phyloP scores from a whole-genome alignment of 2,329 filamentous ascomycete species.

The Ophiocordyceps australis region DNA sequence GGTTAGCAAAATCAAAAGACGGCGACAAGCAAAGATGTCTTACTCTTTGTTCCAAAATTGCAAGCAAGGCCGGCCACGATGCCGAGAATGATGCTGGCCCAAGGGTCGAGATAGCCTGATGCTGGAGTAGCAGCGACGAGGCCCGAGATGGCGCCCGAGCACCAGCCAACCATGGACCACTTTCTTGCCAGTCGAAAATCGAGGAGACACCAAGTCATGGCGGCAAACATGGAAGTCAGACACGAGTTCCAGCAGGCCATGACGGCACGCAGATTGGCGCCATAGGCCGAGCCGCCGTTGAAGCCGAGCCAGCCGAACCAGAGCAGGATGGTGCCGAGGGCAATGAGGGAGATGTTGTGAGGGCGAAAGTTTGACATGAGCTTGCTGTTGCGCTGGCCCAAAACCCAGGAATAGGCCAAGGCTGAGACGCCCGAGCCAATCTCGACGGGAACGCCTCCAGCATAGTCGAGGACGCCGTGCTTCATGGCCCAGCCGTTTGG shows the following conservation, averaged over 20 bases:
- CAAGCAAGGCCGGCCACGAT: constrained; percentile 46
- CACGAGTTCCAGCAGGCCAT: constrained; percentile 99
- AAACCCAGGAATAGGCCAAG: constrained; percentile 86
- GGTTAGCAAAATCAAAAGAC: neutral
- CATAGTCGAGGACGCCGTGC: constrained; percentile 89
- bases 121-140: constrained; percentile 54
- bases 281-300: constrained; percentile 91
- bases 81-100: constrained; percentile 49
- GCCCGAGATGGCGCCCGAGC: constrained; percentile 52
- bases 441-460: constrained; percentile 91
- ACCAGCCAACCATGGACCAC: constrained; percentile 71
- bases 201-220: constrained; percentile 85
- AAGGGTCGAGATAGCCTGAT: constrained; percentile 49
- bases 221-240: constrained; percentile 77
- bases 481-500: constrained; percentile 81
- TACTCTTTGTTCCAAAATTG: constrained; percentile 48
- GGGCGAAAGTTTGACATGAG: constrained; percentile 99
- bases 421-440: constrained; percentile 88
- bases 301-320: constrained; percentile 99
- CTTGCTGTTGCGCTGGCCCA: constrained; percentile 91
- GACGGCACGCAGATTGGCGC: constrained; percentile 80
- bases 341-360: constrained; percentile 95
- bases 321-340: constrained; percentile 83
- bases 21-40: constrained; percentile 3
- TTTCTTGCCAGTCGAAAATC: constrained; percentile 90